Conservation (phyloP, 1,284 basidiomycete species). For the Tylopilus orsonianus region DNA sequence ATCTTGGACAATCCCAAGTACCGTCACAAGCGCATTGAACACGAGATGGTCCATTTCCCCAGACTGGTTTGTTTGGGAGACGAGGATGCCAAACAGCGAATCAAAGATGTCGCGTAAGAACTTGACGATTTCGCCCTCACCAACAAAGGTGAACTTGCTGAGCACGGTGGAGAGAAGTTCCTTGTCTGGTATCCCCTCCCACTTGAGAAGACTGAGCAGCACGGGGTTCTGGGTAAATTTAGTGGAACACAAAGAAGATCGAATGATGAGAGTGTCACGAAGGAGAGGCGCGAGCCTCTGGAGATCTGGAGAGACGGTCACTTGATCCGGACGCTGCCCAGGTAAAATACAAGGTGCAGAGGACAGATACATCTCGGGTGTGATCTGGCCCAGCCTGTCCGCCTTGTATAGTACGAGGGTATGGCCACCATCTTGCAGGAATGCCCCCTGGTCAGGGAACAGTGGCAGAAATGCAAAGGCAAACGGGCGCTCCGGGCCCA, state of each 20-base stretch:
- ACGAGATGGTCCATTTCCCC: slow-evolving; percentile 86
- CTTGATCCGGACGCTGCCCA: slow-evolving; percentile 58
- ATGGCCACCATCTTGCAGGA: slow-evolving; percentile 91
- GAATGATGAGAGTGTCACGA: slow-evolving; percentile 78
- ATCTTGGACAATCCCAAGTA: slow-evolving; percentile 90
- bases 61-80: slow-evolving; percentile 69
- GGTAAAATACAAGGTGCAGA: slow-evolving; percentile 59
- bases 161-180: slow-evolving; percentile 73
- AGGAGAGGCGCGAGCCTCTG: slow-evolving; percentile 66
- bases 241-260: slow-evolving; percentile 91
- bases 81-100: slow-evolving; percentile 87
- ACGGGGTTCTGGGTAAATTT: slow-evolving; percentile 91
- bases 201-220: slow-evolving; percentile 80
- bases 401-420: slow-evolving; percentile 80
- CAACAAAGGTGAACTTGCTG: slow-evolving; percentile 88
- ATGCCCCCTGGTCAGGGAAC: slow-evolving; percentile 75
- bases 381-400: slow-evolving; percentile 63
- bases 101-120: slow-evolving; percentile 93
- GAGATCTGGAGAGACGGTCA: slow-evolving; percentile 62
- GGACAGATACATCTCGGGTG: slow-evolving; percentile 66
- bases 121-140: slow-evolving; percentile 92
- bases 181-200: slow-evolving; percentile 73
- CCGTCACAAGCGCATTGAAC: slow-evolving; percentile 88
- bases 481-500: slow-evolving; percentile 73
- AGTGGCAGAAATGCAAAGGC: slow-evolving; percentile 93